Evolutionary conservation across 1,284 basidiomycete species (phyloP).

Genomic region (Fistulinella cinereoalba): DNA sequence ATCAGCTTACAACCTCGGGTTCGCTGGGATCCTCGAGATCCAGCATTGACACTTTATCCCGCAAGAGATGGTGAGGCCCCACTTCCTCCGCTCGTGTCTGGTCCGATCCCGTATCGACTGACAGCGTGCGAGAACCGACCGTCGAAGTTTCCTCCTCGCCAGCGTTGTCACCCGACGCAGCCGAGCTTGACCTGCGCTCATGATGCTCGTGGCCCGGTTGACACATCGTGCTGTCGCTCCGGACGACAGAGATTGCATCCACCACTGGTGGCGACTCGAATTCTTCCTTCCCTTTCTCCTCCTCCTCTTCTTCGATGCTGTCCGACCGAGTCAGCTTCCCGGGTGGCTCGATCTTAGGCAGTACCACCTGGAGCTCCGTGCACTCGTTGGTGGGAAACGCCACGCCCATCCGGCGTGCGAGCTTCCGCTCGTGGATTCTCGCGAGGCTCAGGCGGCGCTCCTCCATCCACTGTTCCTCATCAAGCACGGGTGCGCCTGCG

Average conservation of each 20-base stretch:
- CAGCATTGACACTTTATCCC: slow-evolving; percentile 26
- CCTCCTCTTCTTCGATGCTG: slow-evolving; percentile 33
- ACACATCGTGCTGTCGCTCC: slow-evolving; percentile 2
- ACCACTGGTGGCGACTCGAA: background rate
- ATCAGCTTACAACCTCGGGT: slow-evolving; percentile 16
- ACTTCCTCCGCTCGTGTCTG: slow-evolving; percentile 24
- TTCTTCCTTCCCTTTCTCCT: slow-evolving; percentile 17
- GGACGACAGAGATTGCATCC: slow-evolving; percentile 1
- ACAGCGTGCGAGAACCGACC: slow-evolving; percentile 25
- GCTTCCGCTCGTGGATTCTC: slow-evolving; percentile 37
- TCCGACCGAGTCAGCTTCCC: slow-evolving; percentile 31
- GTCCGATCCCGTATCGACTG: slow-evolving; percentile 29
- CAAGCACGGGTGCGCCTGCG: slow-evolving; percentile 28
- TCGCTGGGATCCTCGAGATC: slow-evolving; percentile 29
- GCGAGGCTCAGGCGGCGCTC: slow-evolving; percentile 41
- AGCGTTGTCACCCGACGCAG: slow-evolving; percentile 11
- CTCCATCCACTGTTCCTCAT: slow-evolving; percentile 46
- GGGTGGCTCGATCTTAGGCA: slow-evolving; percentile 25
- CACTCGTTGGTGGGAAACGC: slow-evolving; percentile 13
- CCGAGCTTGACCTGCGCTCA: slow-evolving; percentile 2
- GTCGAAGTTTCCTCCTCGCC: slow-evolving; percentile 23
- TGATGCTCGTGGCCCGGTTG: slow-evolving; percentile 5
- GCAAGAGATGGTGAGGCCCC: slow-evolving; percentile 23
- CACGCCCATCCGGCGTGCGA: slow-evolving; percentile 32
- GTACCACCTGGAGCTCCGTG: slow-evolving; percentile 15